Evolutionary conservation across 768 basidiomycete species (phyloP).

Genomic region (Suillus fuscotomentosus): DNA sequence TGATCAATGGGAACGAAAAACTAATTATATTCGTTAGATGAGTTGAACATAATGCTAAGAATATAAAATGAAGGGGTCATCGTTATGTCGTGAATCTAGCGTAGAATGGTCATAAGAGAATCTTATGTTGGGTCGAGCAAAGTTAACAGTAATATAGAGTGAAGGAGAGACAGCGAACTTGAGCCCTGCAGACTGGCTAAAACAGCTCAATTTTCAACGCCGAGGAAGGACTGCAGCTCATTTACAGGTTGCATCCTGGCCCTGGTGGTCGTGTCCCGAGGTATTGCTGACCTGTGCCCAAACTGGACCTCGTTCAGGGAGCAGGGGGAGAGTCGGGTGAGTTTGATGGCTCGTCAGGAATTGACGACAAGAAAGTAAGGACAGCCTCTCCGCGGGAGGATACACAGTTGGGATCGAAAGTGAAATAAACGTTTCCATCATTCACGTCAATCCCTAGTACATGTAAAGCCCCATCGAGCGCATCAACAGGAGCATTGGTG

Average conservation of each 20-base stretch:
- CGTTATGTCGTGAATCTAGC: background rate
- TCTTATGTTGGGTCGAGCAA: background rate
- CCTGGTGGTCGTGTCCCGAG: background rate
- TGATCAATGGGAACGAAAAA: background rate
- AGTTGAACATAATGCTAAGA: background rate
- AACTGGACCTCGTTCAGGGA: constrained; percentile 20
- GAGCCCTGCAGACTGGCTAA: background rate
- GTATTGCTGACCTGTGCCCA: background rate
- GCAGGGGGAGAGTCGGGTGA: constrained; percentile 11
- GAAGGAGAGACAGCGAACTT: constrained; percentile 1
- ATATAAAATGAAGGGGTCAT: constrained; percentile 3
- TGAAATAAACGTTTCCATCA: constrained; percentile 27
- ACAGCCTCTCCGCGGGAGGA: constrained; percentile 20
- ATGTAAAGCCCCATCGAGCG: constrained; percentile 3
- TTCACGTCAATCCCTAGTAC: constrained; percentile 11
- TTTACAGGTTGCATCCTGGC: constrained; percentile 16
- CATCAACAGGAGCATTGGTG: background rate
- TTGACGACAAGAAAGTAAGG: constrained; percentile 23
- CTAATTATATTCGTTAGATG: background rate
- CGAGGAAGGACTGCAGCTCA: constrained; percentile 23
- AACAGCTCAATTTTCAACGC: constrained; percentile 6
- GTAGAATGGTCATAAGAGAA: background rate
- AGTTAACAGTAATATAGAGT: background rate
- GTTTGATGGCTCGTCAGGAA: constrained; percentile 21
- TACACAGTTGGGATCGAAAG: constrained; percentile 22